Percentiles rank a stretch among this genome's conserved stretches.
These are phyloP conservation scores for Neonectria punicea DNA, from an alignment of 2,329 filamentous ascomycete genomes.

Conservation along the genomic window DNA sequence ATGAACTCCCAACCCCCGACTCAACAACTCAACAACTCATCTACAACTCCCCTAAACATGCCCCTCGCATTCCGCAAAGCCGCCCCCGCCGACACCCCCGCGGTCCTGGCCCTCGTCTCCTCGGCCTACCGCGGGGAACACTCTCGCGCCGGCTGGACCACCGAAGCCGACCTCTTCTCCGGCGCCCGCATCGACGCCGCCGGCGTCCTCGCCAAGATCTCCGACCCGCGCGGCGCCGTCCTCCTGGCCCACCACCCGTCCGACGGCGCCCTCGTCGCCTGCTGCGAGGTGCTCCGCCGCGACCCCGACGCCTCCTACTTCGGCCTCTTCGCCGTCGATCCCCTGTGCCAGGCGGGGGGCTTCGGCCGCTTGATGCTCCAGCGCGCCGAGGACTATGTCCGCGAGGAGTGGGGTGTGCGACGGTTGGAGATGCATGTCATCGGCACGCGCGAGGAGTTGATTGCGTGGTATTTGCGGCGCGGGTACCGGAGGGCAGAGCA, in stretches of 20 bases:
- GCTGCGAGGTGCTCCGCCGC: conserved; percentile 54
- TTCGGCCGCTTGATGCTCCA: conserved; percentile 55
- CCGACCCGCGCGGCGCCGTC: conserved; percentile 48
- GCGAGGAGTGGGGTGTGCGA: conserved; percentile 44
- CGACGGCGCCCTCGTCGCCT: conserved; percentile 48
- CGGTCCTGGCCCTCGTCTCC: conserved; percentile 52
- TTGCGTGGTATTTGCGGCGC: conserved; percentile 57
- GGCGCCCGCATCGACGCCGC: conserved; percentile 55
- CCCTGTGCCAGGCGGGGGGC: conserved; percentile 54
- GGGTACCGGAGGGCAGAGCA: conserved; percentile 55
- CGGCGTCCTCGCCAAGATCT: conserved; percentile 53
- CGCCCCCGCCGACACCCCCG: conserved; percentile 44
- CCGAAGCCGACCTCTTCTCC: conserved; percentile 56
- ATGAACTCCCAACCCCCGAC: not conserved
- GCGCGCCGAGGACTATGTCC: conserved; percentile 53
- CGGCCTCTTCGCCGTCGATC: conserved; percentile 60
- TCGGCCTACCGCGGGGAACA: conserved; percentile 57
- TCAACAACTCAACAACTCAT: not conserved
- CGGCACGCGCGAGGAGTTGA: conserved; percentile 54
- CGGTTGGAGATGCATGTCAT: conserved; percentile 59
- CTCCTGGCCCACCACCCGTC: conserved; percentile 46
- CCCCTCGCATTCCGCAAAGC: conserved; percentile 50
- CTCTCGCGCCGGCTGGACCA: conserved; percentile 58
- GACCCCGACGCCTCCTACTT: conserved; percentile 52
- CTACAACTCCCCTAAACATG: not conserved